phyloP scores from a whole-genome alignment of 2,329 filamentous ascomycete species.

The Alternaria triticina region DNA sequence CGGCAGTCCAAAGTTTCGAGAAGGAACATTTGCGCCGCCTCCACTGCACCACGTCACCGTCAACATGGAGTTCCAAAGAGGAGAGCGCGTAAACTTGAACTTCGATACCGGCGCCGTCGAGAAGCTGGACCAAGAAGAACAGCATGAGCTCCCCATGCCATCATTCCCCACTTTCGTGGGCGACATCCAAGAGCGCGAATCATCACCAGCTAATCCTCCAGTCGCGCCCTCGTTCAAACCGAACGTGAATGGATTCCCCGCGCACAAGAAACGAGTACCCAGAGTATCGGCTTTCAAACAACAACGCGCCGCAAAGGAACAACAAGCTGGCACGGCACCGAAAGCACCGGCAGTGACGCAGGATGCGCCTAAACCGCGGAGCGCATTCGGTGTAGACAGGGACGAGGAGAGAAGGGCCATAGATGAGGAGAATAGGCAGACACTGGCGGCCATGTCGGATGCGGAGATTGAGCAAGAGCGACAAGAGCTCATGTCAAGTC shows the following conservation, averaged over 20 bases:
- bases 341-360: conserved; percentile 13
- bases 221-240: conserved; percentile 66
- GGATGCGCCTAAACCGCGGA: conserved; percentile 22
- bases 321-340: conserved; percentile 17
- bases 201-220: conserved; percentile 66
- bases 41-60: conserved; percentile 4
- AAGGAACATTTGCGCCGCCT: background rate
- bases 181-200: conserved; percentile 80
- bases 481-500: conserved; percentile 76
- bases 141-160: conserved; percentile 20
- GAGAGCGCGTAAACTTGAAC: conserved; percentile 67
- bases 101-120: conserved; percentile 61
- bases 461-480: conserved; percentile 82
- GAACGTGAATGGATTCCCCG: conserved; percentile 77
- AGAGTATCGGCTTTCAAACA: conserved; percentile 81
- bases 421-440: conserved; percentile 79
- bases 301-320: conserved; percentile 55
- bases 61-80: conserved; percentile 57
- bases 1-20: background rate
- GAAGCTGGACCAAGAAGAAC: conserved; percentile 39
- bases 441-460: conserved; percentile 77
- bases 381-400: conserved; percentile 30
- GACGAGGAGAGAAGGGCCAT: conserved; percentile 73
- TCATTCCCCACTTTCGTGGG: conserved; percentile 59
- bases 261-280: conserved; percentile 75